Base-by-base conservation (phyloP, 75 land plant species). In the Gnetum montanum region DNA sequence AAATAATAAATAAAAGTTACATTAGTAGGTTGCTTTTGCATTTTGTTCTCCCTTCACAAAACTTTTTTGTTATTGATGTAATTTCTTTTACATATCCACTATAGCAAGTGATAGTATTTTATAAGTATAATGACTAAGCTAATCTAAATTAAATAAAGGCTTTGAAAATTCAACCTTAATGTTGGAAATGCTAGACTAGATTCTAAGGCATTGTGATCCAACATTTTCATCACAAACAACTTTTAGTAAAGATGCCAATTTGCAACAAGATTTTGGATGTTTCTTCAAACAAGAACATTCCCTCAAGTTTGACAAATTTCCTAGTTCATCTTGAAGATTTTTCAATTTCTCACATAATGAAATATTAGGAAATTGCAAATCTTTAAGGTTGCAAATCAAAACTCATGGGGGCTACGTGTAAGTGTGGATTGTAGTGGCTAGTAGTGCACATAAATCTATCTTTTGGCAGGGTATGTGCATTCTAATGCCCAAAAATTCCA, bases 181-280 rank as follows among this genome's bases (percentile, higher is more conserved):
- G 3, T 60, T 52, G 16, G 81, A 70, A 30, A 50, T 29, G 5
- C 19, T 13, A 40, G 43, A 49, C 16, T n/a, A 15, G 31, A 49
- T 6, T 1, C 28, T 2, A 4, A 18, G 16, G 31, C 53, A 49
- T 16, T 49, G 53, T 3, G 1, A 0, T n/a, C 16, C 55, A 8
- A 70, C 53, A 7, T 70, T 69, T 58, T 77, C 85, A 12, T 82
- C 81, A 25, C 85, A 82, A 10, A 73, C 25, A 1, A 82, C 85
- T 40, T 31, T 68, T 5, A 58, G 26, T 10, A 82, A 26, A 22
- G 66, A 54, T 29, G 18, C 34, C 47, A 82, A 27, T 1, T 38
- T 49, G 0, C 27, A 30, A 8, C 25, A 60, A 0, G 77, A 67
- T 0, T 12, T 16, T 0, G 85, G 85, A 19, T 77, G 60, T 28